These are phyloP conservation scores for Fusarium continuum DNA, from an alignment of 2,329 filamentous ascomycete genomes.

Conservation along the genomic window DNA sequence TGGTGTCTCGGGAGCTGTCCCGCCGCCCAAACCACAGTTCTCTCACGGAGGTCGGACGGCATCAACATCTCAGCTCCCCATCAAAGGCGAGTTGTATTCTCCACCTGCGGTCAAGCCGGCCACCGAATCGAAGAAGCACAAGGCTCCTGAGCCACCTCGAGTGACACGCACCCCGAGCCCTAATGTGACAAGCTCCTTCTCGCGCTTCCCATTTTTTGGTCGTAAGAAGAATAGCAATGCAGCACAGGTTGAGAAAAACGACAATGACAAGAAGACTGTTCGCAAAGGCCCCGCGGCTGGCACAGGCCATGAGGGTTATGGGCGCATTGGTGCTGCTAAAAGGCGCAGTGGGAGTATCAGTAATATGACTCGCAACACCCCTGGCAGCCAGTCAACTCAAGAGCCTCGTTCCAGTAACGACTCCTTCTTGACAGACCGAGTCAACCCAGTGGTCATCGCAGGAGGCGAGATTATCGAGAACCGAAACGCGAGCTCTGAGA, in stretches of 20 bases:
- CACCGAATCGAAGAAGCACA: conserved; percentile 34
- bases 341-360: conserved; percentile 70
- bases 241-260: conserved; percentile 62
- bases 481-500: conserved; percentile 61
- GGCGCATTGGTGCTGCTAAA: conserved; percentile 67
- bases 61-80: conserved; percentile 47
- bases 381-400: conserved; percentile 58
- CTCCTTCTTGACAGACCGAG: conserved; percentile 67
- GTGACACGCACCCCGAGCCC: conserved; percentile 61
- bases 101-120: conserved; percentile 13
- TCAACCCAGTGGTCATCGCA: conserved; percentile 73
- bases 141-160: conserved; percentile 29
- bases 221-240: conserved; percentile 71
- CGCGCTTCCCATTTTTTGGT: conserved; percentile 81
- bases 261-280: conserved; percentile 47
- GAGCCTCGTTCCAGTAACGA: conserved; percentile 63
- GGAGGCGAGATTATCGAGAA: conserved; percentile 71
- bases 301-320: conserved; percentile 93
- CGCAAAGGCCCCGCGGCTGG: conserved; percentile 87
- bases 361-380: conserved; percentile 56
- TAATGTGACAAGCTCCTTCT: conserved; percentile 63
- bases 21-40: conserved; percentile 49
- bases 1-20: conserved; percentile 45
- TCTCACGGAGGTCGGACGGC: conserved; percentile 43
- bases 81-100: conserved; percentile 30